Conservation (phyloP, 1,284 basidiomycete species). For the Pseudozyma hubeiensis region DNA sequence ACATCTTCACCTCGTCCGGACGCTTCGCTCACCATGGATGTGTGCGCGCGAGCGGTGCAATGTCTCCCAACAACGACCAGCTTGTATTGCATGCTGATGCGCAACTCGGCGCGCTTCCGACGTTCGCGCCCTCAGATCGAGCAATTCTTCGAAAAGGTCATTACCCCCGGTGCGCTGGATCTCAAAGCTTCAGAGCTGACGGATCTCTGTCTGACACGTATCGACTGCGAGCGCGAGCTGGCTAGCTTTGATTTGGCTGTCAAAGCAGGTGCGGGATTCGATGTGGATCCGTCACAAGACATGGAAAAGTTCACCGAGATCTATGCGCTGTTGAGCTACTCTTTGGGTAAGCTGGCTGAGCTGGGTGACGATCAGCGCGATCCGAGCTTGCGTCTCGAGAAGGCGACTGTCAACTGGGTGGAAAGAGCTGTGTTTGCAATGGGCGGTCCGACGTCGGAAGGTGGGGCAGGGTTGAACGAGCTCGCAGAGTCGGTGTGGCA, state of each 20-base stretch:
- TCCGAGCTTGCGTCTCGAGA: constrained; percentile 33
- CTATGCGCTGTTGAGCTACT: constrained; percentile 54
- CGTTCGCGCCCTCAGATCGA: constrained; percentile 54
- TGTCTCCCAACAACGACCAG: constrained; percentile 47
- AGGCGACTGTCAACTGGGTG: constrained; percentile 57
- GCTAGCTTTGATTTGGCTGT: constrained; percentile 39
- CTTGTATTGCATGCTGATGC: constrained; percentile 55
- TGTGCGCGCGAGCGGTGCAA: constrained; percentile 42
- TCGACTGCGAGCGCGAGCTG: constrained; percentile 63
- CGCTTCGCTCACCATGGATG: constrained; percentile 40
- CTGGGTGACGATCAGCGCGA: constrained; percentile 34
- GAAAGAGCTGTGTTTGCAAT: constrained; percentile 46
- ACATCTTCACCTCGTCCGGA: constrained; percentile 25
- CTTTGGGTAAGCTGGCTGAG: constrained; percentile 34
- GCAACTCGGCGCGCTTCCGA: constrained; percentile 43
- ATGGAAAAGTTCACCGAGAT: constrained; percentile 61
- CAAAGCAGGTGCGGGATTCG: constrained; percentile 17
- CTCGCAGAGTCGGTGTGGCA: constrained; percentile 62
- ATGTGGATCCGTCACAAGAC: constrained; percentile 46
- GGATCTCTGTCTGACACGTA: constrained; percentile 54
- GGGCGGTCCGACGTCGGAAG: constrained; percentile 47
- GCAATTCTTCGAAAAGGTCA: constrained; percentile 38
- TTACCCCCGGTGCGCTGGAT: constrained; percentile 32
- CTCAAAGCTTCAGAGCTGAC: constrained; percentile 38
- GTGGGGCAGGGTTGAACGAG: constrained; percentile 43